These are phyloP conservation scores for Coniosporium tulheliwenetii DNA, from an alignment of 2,329 filamentous ascomycete species.

Conservation along the genomic window DNA sequence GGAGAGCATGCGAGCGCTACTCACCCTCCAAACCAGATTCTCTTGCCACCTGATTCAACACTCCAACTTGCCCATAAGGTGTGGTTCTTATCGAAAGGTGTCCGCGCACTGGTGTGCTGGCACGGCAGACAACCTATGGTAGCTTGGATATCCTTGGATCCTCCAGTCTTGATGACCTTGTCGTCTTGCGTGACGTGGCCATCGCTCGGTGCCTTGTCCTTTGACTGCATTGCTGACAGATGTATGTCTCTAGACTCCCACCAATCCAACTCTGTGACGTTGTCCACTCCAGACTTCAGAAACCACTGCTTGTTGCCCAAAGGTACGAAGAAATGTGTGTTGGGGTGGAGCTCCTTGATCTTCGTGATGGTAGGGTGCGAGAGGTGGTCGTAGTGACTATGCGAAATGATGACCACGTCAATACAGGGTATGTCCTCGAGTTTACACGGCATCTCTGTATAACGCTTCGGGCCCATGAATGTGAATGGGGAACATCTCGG, in stretches of 20 bases:
- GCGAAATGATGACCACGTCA: slow-evolving; percentile 64
- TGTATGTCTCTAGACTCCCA: slow-evolving; percentile 73
- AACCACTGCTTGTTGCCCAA: slow-evolving; percentile 79
- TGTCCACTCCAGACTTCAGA: slow-evolving; percentile 47
- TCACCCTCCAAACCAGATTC: slow-evolving; percentile 66
- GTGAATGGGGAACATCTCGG: slow-evolving; percentile 67
- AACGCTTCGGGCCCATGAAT: slow-evolving; percentile 59
- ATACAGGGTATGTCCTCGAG: slow-evolving; percentile 63
- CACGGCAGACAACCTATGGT: slow-evolving; percentile 65
- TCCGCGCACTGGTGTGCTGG: slow-evolving; percentile 65
- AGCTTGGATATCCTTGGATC: slow-evolving; percentile 42
- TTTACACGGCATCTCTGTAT: slow-evolving; percentile 59
- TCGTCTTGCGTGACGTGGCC: background rate
- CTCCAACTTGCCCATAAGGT: slow-evolving; percentile 88
- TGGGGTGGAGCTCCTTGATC: slow-evolving; percentile 54
- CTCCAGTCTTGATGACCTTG: too few relatives aligned
- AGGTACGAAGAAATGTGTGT: slow-evolving; percentile 78
- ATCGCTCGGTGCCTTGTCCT: slow-evolving; percentile 1
- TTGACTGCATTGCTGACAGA: slow-evolving; percentile 27
- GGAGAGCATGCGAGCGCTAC: slow-evolving; percentile 5
- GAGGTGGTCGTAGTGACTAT: slow-evolving; percentile 89
- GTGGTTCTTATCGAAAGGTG: slow-evolving; percentile 49
- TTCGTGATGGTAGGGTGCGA: slow-evolving; percentile 60
- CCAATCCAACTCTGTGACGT: slow-evolving; percentile 87
- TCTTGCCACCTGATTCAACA: slow-evolving; percentile 55